phyloP scores from a whole-genome alignment of 257 asterid genomes.

The Capsicum pubescens region DNA sequence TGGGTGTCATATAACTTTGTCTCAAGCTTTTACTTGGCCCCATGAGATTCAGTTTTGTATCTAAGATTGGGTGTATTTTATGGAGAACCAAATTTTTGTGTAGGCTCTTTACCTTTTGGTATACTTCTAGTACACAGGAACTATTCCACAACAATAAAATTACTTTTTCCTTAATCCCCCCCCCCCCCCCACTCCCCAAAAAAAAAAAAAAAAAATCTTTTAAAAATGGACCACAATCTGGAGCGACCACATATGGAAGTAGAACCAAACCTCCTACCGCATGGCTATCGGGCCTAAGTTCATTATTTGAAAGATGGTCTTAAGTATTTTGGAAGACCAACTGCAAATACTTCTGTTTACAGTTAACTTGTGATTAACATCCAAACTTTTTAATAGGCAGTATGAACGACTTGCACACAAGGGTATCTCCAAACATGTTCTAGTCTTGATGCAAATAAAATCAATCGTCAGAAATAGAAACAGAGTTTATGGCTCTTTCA shows the following conservation, averaged over 20 bases:
- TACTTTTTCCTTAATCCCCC: neutral
- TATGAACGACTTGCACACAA: neutral
- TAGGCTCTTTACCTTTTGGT: neutral
- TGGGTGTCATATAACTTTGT: neutral
- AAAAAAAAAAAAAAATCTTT: neutral
- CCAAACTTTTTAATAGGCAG: neutral
- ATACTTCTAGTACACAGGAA: neutral
- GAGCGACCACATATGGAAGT: neutral
- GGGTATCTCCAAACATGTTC: neutral
- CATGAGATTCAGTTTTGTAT: neutral
- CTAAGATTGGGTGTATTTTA: neutral
- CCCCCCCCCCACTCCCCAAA: no score
- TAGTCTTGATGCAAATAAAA: neutral
- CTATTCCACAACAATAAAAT: neutral
- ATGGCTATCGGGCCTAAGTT: neutral
- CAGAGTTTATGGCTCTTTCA: neutral
- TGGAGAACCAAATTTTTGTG: neutral
- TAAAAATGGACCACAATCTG: neutral
- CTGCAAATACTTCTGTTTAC: neutral
- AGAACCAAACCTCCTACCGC: neutral
- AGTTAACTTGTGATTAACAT: neutral
- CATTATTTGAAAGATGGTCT: neutral
- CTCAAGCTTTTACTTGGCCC: neutral
- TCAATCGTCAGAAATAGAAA: neutral
- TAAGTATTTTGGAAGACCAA: neutral